A percentile compares a stretch with the other conserved stretches of the same genome.
phyloP scores from a whole-genome alignment of 805 yeast species.

The Suhomyces prunicola region DNA sequence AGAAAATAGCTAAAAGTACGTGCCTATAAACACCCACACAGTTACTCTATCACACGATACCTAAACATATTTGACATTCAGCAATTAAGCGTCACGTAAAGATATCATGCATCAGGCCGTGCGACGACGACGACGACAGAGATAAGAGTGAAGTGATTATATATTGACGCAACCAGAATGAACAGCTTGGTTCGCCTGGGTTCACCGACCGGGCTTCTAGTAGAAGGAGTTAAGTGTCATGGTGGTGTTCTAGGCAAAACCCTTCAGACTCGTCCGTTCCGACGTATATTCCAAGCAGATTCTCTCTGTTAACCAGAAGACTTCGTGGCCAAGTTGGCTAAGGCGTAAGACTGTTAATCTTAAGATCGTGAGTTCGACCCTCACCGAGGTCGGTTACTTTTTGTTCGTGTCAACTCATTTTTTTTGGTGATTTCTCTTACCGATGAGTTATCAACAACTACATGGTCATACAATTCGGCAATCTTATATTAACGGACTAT shows the following conservation, averaged over 20 bases:
- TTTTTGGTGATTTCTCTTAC: neutral
- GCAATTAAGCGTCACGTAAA: neutral
- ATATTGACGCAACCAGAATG: neutral
- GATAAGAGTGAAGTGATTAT: neutral
- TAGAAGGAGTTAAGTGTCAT: too few relatives aligned
- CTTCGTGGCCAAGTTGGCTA: slow-evolving; percentile 31
- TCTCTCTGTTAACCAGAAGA: slow-evolving; percentile 7
- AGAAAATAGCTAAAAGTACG: neutral
- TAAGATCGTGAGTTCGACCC: slow-evolving; percentile 19
- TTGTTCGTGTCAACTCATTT: neutral
- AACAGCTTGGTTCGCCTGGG: too few relatives aligned
- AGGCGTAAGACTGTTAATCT: slow-evolving; percentile 23
- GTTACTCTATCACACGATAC: neutral
- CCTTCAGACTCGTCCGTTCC: neutral
- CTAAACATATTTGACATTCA: neutral
- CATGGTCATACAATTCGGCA: neutral
- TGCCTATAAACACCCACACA: neutral
- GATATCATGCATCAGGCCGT: neutral
- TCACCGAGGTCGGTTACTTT: slow-evolving; percentile 15
- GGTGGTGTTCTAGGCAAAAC: neutral
- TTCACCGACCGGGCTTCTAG: too few relatives aligned
- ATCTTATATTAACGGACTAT: neutral
- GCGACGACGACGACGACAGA: neutral
- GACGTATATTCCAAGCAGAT: neutral
- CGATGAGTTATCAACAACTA: too few relatives aligned